Evolutionary conservation across 176 grass and related monocot genomes (phyloP).

Genomic region (Dendrocalamus sinicus): DNA sequence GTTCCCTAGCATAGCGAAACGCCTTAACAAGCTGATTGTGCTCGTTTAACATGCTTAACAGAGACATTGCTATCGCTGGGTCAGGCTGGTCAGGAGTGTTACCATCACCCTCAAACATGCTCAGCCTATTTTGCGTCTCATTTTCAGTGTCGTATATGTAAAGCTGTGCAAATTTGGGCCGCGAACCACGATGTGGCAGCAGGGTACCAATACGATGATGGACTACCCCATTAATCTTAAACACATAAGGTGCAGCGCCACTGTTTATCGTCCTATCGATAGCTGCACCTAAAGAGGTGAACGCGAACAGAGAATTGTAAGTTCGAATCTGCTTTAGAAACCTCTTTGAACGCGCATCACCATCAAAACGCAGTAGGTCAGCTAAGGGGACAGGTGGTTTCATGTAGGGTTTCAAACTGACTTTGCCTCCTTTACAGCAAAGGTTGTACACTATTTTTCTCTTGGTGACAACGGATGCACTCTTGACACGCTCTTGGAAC

Average conservation of each 20-base stretch:
- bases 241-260: conserved; percentile 3
- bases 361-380: not conserved
- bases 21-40: not conserved
- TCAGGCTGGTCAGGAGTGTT: too few species aligned
- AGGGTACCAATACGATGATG: conserved; percentile 18
- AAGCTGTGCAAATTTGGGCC: not conserved
- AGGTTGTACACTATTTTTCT: too few species aligned
- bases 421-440: too few species aligned
- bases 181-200: not conserved
- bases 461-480: too few species aligned
- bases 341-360: not conserved
- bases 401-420: too few species aligned
- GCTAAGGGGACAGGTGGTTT: too few species aligned
- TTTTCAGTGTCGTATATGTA: too few species aligned
- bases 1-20: not conserved
- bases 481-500: too few species aligned
- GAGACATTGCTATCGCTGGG: too few species aligned
- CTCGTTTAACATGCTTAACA: not conserved
- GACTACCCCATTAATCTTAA: not conserved
- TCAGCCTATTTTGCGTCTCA: too few species aligned
- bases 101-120: too few species aligned
- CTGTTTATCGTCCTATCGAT: conserved; percentile 4
- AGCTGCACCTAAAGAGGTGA: conserved; percentile 22
- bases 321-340: not conserved
- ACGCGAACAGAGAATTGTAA: conserved; percentile 19